Conservation (phyloP, 768 basidiomycete species). For the Tylopilus rubrobrunneus region DNA sequence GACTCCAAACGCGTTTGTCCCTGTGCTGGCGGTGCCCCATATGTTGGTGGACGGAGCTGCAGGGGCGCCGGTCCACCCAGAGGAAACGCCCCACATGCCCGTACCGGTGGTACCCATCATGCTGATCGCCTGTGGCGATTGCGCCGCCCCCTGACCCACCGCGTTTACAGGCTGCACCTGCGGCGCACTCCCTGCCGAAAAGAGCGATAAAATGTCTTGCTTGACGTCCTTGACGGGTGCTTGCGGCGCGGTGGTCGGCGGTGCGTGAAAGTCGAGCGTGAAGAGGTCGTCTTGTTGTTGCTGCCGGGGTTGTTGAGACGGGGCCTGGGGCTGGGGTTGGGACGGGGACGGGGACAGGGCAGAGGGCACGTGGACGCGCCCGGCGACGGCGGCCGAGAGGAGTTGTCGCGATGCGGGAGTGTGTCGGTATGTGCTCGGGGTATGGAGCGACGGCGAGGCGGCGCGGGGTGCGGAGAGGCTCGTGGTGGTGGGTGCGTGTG, state of each 20-base stretch:
- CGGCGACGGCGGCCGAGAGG: constrained; percentile 38
- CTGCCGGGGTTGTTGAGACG: constrained; percentile 4
- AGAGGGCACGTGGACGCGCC: constrained; percentile 15
- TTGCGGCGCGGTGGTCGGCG: constrained; percentile 31
- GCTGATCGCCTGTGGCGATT: constrained; percentile 35
- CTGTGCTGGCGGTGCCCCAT: constrained; percentile 28
- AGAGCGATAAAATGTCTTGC: constrained; percentile 82
- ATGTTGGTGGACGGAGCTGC: constrained; percentile 21
- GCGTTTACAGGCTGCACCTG: constrained; percentile 31
- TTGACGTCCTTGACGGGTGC: constrained; percentile 68
- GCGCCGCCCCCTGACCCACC: constrained; percentile 35
- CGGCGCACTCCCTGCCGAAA: constrained; percentile 41
- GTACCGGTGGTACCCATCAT: constrained; percentile 53
- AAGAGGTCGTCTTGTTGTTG: constrained; percentile 62
- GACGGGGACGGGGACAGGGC: constrained; percentile 6
- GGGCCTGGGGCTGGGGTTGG: constrained; percentile 8
- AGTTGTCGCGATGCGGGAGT: constrained; percentile 21
- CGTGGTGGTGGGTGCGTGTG: constrained; percentile 11
- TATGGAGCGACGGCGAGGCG: constrained; percentile 26
- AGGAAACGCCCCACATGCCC: constrained; percentile 63
- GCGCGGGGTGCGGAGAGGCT: constrained; percentile 26
- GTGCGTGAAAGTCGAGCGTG: constrained; percentile 79
- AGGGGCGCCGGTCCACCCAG: constrained; percentile 51
- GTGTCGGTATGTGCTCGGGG: constrained; percentile 22
- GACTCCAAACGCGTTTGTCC: constrained; percentile 16